Evolutionary conservation across 2,329 filamentous ascomycete species (phyloP), one percentile per base, ranked within the genome.

Genomic region (Epichloe elymi): DNA sequence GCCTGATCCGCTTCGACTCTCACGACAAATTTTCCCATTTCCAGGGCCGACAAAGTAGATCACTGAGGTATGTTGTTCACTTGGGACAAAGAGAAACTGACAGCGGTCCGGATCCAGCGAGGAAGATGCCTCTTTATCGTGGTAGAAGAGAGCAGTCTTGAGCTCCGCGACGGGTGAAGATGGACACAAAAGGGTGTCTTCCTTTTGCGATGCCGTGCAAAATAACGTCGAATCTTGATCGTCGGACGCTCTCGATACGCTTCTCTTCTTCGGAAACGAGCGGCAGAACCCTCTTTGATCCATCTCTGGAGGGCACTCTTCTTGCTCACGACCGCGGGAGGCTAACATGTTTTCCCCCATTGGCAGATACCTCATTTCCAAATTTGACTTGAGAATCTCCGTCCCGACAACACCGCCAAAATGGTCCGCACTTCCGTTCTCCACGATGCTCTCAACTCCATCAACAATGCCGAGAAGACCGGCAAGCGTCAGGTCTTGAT

Each of bases 391-490:
- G 84, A 89, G 84, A 88, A 88, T 88, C 85, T 88, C 79, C 67
- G 62, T 63, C 55, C 58, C 57, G 56, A 67, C 63, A 65, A 69
- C 60, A 78, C 79, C 82, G 83, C 71, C 82, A 96, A 86, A 72
- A 98, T 98, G 91, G 90, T 96, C 76, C 89, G 88, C 80, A 97
- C 93, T 69, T 95, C 89, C 73, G 93, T 97, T 70, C 90, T 98
- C 75, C 94, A 97, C 83, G 93, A 98, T 85, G 89, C 88, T 72
- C 86, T 96, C 69, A 95, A 95, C 74, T 80, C 83, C 80, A 97
- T 98, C 86, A 98, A 98, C 89, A 98, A 98, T 76, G 93, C 93
- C 81, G 94, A 98, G 84, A 97, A 98, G 86, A 80, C 87, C 66
- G 93, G 93, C 79, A 97, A 97, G 86, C 90, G 93, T 70, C 93